Base-by-base conservation (phyloP, 371 early-diverging fungal genomes). In the Blakeslea trispora region DNA sequence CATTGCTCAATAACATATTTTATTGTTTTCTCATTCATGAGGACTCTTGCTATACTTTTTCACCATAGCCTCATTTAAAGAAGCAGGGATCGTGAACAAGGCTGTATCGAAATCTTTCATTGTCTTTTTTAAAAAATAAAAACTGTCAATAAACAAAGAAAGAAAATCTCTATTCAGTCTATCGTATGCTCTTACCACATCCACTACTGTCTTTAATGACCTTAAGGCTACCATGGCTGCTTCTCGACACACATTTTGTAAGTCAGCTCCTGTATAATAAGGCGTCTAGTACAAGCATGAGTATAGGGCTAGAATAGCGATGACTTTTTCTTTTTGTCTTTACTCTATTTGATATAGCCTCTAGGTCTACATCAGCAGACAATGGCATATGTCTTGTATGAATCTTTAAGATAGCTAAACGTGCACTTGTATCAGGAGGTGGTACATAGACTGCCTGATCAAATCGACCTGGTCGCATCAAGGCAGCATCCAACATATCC, bases 191-290 rank as follows among this genome's bases (percentile, higher is more conserved):
- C 54, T 64, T 71, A 74, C 83, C 66, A 87, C 88, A 21, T 58
- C 19, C 3, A 57, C 34, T 0, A 76, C 78, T 15, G 61, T 56
- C 8, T 73, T 62, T 43, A 77, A 57, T 43, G 82, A 74, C 42
- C 94, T 81, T 64, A 91, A 61, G 0, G 91, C 91, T 41, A 87
- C 82, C 74, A 99, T 72, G 1, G 96, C 94, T 0, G 99, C 99
- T 72, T 99, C 99, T 40, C 98, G 84, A 62, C 97, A 96, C 8
- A 99, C 71, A 56, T 93, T 92, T 67, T 93, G 88, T 45, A 99
- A 74, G 77, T 99, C 99, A 0, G 99, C 99, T 5, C 99, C 99
- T 4, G 98, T 96, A 64, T 90, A 99, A 51, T 86, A 74, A 39
- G 87, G 89, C 1, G 97, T 94, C 81, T 86, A 70, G n/a, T n/a